Conservation (phyloP, 2,329 filamentous ascomycete genomes). For the Stagonosporopsis cucurbitacearum region DNA sequence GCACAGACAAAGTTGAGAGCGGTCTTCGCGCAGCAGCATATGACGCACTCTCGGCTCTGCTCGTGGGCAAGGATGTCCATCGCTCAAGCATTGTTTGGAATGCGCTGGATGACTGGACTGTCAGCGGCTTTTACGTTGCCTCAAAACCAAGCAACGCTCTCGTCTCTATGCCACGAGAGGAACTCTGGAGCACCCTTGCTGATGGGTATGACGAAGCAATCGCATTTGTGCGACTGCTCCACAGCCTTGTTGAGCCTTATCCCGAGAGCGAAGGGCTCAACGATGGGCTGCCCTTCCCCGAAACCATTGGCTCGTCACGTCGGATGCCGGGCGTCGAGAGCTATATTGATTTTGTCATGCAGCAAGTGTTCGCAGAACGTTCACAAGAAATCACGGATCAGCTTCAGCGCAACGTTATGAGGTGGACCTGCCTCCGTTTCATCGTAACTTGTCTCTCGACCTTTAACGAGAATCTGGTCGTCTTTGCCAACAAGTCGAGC, state of each 20-base stretch:
- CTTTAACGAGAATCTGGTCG: slow-evolving; percentile 93
- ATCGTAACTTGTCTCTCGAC: slow-evolving; percentile 77
- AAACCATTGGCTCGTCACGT: slow-evolving; percentile 77
- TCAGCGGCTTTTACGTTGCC: slow-evolving; percentile 42
- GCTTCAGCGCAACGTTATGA: slow-evolving; percentile 74
- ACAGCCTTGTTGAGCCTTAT: slow-evolving; percentile 72
- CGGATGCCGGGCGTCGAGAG: slow-evolving; percentile 87
- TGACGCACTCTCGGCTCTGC: slow-evolving; percentile 74
- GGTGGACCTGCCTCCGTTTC: slow-evolving; percentile 83
- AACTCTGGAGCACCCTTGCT: slow-evolving; percentile 75
- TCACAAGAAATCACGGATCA: slow-evolving; percentile 67
- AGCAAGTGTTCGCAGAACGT: slow-evolving; percentile 74
- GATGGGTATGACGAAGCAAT: slow-evolving; percentile 84
- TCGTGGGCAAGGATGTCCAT: slow-evolving; percentile 73
- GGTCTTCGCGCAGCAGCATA: slow-evolving; percentile 86
- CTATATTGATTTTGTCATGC: slow-evolving; percentile 90
- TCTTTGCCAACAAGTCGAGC: slow-evolving; percentile 80
- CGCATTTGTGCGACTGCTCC: slow-evolving; percentile 80
- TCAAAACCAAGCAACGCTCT: slow-evolving; percentile 40
- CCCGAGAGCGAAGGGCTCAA: slow-evolving; percentile 67
- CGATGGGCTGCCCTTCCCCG: slow-evolving; percentile 84
- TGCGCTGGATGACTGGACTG: slow-evolving; percentile 78
- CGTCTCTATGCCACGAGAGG: slow-evolving; percentile 35
- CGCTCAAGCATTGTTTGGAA: slow-evolving; percentile 80
- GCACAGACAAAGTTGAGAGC: slow-evolving; percentile 76